Percentiles rank a stretch among this genome's conserved stretches.
Conservation (phyloP, 805 yeast species). For the Candida easanensis region DNA sequence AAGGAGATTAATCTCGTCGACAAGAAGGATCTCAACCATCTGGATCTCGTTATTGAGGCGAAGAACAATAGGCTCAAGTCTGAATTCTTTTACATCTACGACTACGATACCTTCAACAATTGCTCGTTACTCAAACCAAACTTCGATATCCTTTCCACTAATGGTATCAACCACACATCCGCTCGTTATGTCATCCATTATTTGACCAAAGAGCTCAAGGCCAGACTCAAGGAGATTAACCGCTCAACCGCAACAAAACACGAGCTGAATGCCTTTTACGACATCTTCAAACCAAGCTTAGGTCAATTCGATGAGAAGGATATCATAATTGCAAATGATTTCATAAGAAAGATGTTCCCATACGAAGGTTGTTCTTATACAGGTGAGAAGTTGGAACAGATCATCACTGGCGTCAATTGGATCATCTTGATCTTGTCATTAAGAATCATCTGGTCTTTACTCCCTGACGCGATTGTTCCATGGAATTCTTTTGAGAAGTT, state of each 20-base stretch:
- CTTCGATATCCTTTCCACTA: conserved; percentile 22
- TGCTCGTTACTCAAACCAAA: conserved; percentile 26
- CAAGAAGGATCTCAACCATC: conserved; percentile 25
- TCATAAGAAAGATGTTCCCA: conserved; percentile 33
- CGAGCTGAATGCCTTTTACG: conserved; percentile 22
- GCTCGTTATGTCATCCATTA: conserved; percentile 34
- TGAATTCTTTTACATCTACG: conserved; percentile 33
- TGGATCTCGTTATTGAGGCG: conserved; percentile 28
- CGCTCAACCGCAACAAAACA: conserved; percentile 18
- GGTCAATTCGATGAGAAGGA: conserved; percentile 33
- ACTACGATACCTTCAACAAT: conserved; percentile 29
- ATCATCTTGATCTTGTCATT: conserved; percentile 28
- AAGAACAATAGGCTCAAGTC: conserved; percentile 28
- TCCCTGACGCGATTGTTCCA: conserved; percentile 34
- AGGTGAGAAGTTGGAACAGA: conserved; percentile 28
- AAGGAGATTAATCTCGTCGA: conserved; percentile 27
- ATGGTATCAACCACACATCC: conserved; percentile 31
- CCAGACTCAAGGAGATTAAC: conserved; percentile 20
- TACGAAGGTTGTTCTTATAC: conserved; percentile 36
- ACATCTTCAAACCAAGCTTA: conserved; percentile 35
- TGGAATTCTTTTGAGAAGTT: conserved; percentile 34
- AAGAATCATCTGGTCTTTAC: conserved; percentile 33
- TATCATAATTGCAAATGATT: conserved; percentile 26
- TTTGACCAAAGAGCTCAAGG: conserved; percentile 31
- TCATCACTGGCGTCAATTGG: conserved; percentile 25